These are phyloP conservation scores for Inga oerstediana DNA, from an alignment of 306 rosid species.

Conservation along the genomic window DNA sequence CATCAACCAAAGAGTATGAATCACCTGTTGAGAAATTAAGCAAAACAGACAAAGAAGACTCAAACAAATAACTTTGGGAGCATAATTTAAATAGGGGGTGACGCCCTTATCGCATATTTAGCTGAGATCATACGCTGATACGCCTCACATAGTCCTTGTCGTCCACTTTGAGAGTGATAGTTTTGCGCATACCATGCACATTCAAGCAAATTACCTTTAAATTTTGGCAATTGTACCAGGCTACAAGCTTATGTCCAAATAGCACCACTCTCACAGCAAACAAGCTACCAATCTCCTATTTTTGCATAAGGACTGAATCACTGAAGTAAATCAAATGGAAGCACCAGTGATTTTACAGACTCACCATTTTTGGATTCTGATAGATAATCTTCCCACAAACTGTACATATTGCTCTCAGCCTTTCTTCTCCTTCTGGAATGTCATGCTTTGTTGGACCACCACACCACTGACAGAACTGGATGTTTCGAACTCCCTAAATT, in stretches of 20 bases:
- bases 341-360: conserved; percentile 6
- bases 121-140: not conserved
- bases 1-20: not conserved
- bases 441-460: conserved; percentile 79
- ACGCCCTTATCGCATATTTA: not conserved
- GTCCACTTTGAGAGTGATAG: not conserved
- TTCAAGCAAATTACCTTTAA: conserved; percentile 5
- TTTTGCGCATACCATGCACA: not conserved
- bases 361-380: conserved; percentile 95
- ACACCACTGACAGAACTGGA: conserved; percentile 82
- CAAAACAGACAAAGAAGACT: not conserved
- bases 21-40: not conserved
- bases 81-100: not conserved
- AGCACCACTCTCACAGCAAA: not conserved
- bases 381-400: conserved; percentile 78
- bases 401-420: conserved; percentile 78
- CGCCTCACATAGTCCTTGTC: not conserved
- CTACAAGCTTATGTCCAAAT: not conserved
- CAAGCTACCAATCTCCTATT: not conserved
- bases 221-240: not conserved
- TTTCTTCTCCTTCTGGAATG: conserved; percentile 82
- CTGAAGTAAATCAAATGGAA: conserved; percentile 30
- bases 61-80: not conserved
- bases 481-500: conserved; percentile 61
- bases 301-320: conserved; percentile 20